Evolutionary conservation across 495 filamentous ascomycete species (phyloP), one percentile per base, ranked within the genome.

Genomic region (Aspergillus incahuasiensis): DNA sequence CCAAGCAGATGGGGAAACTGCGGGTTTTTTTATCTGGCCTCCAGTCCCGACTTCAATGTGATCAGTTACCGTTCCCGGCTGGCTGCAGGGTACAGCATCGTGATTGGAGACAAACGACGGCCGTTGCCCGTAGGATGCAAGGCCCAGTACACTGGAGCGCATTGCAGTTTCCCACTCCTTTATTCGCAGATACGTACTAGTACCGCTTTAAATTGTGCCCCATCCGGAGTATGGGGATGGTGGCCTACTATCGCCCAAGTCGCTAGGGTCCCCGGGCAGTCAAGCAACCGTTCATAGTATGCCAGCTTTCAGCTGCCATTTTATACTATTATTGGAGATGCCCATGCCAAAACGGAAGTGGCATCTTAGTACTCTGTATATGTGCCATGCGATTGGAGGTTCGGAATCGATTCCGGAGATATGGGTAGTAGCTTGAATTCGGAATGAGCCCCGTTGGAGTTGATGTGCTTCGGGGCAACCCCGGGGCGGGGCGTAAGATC

Each of bases 61-160:
- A 46, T 34, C 40, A 54, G 19, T 62, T 62, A 32, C 60, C 60
- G 19, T 51, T 59, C 56, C 32, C 43, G 45, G 60, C 24, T 49
- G 24, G 48, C 18, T 62, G 56, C 60, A 62, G 48, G 8, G 22
- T 18, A 59, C 56, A 62, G 52, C 48, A 62, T 54, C 44, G 22
- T 62, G 52, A 59, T 62, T 62, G 56, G 60, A 38, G 55, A 30
- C 18, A 6, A 9, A 9, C n/a, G n/a, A n/a, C n/a, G n/a, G n/a
- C n/a, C n/a, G 15, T 42, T 34, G 19, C 32, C 15, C 25, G 47
- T 53, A 35, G 38, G 24, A 16, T 42, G 28, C 44, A 21, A 35
- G 45, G 45, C 39, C 30, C 21, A 35, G 35, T 30, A 19, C 35
- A 34, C 16, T 48, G 52, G 42, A 18, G 42, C 21, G 38, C n/a